Evolutionary conservation across 352 stramenopile species (phyloP).

Genomic region (Peronospora tabacina): DNA sequence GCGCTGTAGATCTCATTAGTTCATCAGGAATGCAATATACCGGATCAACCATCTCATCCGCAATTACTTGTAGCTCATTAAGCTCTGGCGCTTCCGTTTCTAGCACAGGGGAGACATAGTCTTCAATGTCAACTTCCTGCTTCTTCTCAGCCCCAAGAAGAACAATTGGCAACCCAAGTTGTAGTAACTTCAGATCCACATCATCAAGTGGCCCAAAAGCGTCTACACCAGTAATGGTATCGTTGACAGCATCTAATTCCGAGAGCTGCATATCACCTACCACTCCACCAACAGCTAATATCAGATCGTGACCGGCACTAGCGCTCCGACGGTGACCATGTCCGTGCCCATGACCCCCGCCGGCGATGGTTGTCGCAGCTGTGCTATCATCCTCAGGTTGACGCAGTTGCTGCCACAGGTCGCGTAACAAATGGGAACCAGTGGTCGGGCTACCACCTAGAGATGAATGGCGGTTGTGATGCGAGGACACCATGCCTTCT

Average conservation of each 20-base stretch:
- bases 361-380: conserved; percentile 17
- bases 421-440: conserved; percentile 56
- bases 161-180: conserved; percentile 40
- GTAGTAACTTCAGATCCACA: conserved; percentile 51
- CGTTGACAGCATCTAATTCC: conserved; percentile 32
- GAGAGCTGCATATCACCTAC: conserved; percentile 29
- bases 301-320: conserved; percentile 28
- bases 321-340: conserved; percentile 18
- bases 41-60: conserved; percentile 41
- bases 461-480: conserved; percentile 29
- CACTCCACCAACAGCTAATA: conserved; percentile 12
- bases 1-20: neutral
- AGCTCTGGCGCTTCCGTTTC: conserved; percentile 4
- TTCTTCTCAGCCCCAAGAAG: conserved; percentile 16
- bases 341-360: conserved; percentile 12
- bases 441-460: conserved; percentile 32
- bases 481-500: conserved; percentile 10
- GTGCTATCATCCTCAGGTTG: conserved; percentile 49
- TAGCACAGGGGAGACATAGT: neutral
- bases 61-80: conserved; percentile 11
- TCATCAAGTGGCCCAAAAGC: conserved; percentile 38
- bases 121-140: conserved; percentile 6
- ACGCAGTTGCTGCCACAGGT: conserved; percentile 73
- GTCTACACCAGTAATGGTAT: conserved; percentile 12
- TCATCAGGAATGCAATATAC: conserved; percentile 31